Evolutionary conservation across 2,329 filamentous ascomycete genomes (phyloP), one percentile per base, ranked within the genome.

Genomic region (Colletotrichum incanum): DNA sequence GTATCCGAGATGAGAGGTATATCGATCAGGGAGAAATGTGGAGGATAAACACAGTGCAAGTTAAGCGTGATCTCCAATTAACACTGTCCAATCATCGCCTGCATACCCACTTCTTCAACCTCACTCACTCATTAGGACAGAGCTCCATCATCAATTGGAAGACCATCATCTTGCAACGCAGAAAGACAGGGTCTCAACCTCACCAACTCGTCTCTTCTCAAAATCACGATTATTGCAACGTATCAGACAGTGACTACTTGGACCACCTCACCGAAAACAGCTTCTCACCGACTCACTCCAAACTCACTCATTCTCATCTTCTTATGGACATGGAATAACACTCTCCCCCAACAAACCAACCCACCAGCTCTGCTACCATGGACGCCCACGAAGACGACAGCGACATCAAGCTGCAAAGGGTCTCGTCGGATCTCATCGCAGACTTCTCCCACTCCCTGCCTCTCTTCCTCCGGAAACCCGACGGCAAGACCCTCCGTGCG

Each of bases 401-500:
- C 67, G 91, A 93, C 76, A 83, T 91, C 67, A 88, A 90, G 79
- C 86, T 93, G 67, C 89, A 92, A 75, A 89, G 88, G 76, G 83
- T 87, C 67, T 91, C 91, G 2, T 82, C 81, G 11, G 89, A 91
- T 70, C 84, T 92, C 71, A 84, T 93, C 23, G 81, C 82, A 62
- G 89, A 92, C 74, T 87, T 92, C 75, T 86, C 90, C 78, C 80
- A 80, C 65, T 87, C 86, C 6, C 80, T 93, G 4, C 80, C 75
- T 2, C 82, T 84, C 1, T 88, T 91, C 72, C 82, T 91, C 6
- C 85, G 86, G 75, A 89, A 88, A 74, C 82, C 83, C 1, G 85
- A 88, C 73, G 84, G 82, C 60, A 81, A 84, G 5, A 78, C 80
- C 47, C 80, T 89, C n/a, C 83, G 87, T 60, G 84, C 82, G 26